Evolutionary conservation across 129 eudicot species (phyloP).

Genomic region (Apium graveolens): DNA sequence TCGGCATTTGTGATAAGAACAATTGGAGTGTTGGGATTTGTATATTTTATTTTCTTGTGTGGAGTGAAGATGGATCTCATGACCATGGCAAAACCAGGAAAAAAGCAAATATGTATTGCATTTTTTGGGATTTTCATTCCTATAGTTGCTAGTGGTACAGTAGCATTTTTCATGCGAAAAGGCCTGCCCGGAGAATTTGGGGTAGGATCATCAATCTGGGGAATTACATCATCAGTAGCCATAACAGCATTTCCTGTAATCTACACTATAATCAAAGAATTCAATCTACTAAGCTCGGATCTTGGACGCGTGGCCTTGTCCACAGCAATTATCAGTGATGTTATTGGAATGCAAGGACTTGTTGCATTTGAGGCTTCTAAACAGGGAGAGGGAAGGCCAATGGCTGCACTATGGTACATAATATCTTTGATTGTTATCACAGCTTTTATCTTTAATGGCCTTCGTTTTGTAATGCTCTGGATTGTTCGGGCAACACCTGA

Average conservation of each 20-base stretch:
- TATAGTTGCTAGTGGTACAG: background rate
- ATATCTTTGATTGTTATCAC: slow-evolving; percentile 21
- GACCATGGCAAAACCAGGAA: slow-evolving; percentile 35
- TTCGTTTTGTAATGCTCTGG: slow-evolving; percentile 48
- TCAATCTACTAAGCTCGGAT: slow-evolving; percentile 78
- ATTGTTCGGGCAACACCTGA: slow-evolving; percentile 54
- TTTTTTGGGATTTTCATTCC: slow-evolving; percentile 45
- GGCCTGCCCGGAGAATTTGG: slow-evolving; percentile 29
- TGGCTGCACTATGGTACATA: slow-evolving; percentile 46
- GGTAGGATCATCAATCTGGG: slow-evolving; percentile 45
- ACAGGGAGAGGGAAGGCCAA: slow-evolving; percentile 44
- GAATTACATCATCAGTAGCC: slow-evolving; percentile 45
- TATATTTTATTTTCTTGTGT: slow-evolving; percentile 61
- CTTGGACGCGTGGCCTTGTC: slow-evolving; percentile 69
- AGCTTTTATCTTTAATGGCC: slow-evolving; percentile 30
- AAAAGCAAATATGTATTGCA: slow-evolving; percentile 58
- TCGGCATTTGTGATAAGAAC: slow-evolving; percentile 38
- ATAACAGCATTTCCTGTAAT: slow-evolving; percentile 81
- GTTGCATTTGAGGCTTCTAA: slow-evolving; percentile 64
- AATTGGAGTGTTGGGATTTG: slow-evolving; percentile 62
- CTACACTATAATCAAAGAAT: slow-evolving; percentile 52
- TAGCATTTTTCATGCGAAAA: slow-evolving; percentile 28
- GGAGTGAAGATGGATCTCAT: slow-evolving; percentile 77
- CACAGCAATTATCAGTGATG: slow-evolving; percentile 46
- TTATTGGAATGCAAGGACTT: slow-evolving; percentile 45